A percentile compares a stretch with the other conserved stretches of the same genome.
Evolutionary conservation across 2,329 filamentous ascomycete genomes (phyloP).

Genomic region (Phaeomoniella chlamydospora): DNA sequence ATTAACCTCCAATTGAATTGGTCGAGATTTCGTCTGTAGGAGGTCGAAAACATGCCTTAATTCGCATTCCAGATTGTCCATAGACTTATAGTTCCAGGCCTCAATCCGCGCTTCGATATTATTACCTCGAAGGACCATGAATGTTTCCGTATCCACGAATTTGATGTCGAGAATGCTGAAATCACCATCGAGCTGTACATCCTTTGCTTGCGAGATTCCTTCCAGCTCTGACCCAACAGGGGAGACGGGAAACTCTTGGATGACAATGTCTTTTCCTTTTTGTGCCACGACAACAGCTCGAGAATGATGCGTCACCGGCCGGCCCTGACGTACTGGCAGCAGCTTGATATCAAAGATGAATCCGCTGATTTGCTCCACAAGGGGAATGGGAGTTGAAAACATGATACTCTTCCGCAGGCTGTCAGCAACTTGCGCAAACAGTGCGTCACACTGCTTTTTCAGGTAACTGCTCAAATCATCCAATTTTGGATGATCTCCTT

Average conservation of each 20-base stretch:
- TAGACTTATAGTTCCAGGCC: background rate
- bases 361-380: background rate
- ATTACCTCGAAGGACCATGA: slow-evolving; percentile 44
- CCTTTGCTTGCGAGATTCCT: background rate
- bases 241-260: slow-evolving; percentile 10
- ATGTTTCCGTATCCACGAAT: slow-evolving; percentile 47
- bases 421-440: slow-evolving; percentile 56
- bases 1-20: slow-evolving; percentile 38
- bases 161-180: slow-evolving; percentile 46
- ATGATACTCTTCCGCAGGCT: slow-evolving; percentile 54
- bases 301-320: background rate
- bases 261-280: background rate
- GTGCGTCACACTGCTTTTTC: slow-evolving; percentile 38
- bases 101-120: slow-evolving; percentile 9
- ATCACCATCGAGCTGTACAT: slow-evolving; percentile 11
- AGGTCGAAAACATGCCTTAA: slow-evolving; percentile 32
- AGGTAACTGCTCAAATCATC: slow-evolving; percentile 49
- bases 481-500: slow-evolving; percentile 42
- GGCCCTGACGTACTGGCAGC: background rate
- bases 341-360: background rate
- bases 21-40: slow-evolving; percentile 28
- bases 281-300: background rate
- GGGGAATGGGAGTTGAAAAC: slow-evolving; percentile 24
- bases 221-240: slow-evolving; percentile 6
- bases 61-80: slow-evolving; percentile 10